phyloP scores from a whole-genome alignment of 768 basidiomycete species.

The Leccinum subgranulosum region DNA sequence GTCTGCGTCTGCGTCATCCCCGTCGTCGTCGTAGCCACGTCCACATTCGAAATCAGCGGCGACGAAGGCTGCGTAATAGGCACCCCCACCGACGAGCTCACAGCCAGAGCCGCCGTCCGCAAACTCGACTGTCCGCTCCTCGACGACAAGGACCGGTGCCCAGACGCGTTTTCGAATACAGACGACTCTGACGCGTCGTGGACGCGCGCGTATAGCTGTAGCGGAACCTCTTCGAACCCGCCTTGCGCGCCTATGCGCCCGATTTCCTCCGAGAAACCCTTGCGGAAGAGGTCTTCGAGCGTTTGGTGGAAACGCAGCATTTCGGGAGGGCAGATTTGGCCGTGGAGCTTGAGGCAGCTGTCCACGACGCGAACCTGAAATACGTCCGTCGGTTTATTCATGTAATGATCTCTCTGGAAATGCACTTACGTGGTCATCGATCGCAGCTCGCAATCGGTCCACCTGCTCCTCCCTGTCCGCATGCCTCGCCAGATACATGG shows the following conservation, averaged over 20 bases:
- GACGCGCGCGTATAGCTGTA: constrained; percentile 39
- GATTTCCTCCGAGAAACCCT: constrained; percentile 83
- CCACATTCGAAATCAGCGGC: constrained; percentile 22
- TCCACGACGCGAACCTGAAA: constrained; percentile 74
- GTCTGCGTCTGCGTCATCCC: too few relatives aligned
- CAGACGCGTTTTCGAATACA: constrained; percentile 44
- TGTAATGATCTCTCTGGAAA: neutral
- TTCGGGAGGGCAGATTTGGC: constrained; percentile 75
- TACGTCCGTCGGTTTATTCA: neutral
- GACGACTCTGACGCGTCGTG: constrained; percentile 42
- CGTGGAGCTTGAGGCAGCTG: constrained; percentile 80
- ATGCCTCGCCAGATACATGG: constrained; percentile 63
- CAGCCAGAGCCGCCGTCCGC: constrained; percentile 38
- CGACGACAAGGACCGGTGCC: constrained; percentile 46
- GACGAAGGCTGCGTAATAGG: constrained; percentile 42
- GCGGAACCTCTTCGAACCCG: constrained; percentile 45
- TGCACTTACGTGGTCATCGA: constrained; percentile 74
- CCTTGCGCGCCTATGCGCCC: constrained; percentile 62
- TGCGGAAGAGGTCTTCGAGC: constrained; percentile 79
- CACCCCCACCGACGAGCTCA: constrained; percentile 40
- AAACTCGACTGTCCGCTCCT: constrained; percentile 39
- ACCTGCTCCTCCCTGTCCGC: constrained; percentile 70
- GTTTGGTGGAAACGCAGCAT: constrained; percentile 94
- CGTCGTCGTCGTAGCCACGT: neutral
- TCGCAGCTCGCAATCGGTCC: constrained; percentile 65